A percentile compares a stretch with the other conserved stretches of the same genome.
phyloP scores from a whole-genome alignment of 1,139 yeast species.

The Saccharomyces hybrid region DNA sequence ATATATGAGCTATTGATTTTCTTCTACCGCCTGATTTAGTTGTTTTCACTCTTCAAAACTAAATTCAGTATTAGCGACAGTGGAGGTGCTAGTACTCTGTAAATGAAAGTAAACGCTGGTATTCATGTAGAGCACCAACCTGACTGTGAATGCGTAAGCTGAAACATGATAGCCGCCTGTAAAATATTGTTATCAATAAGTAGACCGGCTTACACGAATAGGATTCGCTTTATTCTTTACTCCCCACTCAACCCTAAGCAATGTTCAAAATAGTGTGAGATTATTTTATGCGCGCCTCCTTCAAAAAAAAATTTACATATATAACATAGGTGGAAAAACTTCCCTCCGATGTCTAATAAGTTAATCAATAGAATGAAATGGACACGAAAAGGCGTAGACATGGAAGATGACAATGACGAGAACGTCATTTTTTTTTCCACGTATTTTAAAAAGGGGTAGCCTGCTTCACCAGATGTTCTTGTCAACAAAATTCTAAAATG shows the following conservation, averaged over 20 bases:
- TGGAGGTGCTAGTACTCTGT: background rate
- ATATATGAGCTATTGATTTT: background rate
- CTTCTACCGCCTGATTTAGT: background rate
- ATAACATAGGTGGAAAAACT: background rate
- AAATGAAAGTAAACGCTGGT: background rate
- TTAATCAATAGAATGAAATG: no score
- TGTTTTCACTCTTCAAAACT: background rate
- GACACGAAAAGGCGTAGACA: background rate
- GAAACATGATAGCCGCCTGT: background rate
- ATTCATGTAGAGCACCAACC: background rate
- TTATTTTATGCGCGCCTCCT: background rate
- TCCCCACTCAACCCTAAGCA: background rate
- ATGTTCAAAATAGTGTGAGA: background rate
- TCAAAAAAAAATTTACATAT: background rate
- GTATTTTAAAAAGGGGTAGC: no score
- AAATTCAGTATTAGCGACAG: background rate
- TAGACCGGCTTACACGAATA: background rate
- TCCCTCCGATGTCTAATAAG: background rate
- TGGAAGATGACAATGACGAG: background rate
- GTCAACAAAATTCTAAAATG: slow-evolving; percentile 10
- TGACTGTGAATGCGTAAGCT: background rate
- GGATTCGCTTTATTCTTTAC: background rate
- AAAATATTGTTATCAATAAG: background rate
- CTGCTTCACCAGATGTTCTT: background rate
- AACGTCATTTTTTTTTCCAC: background rate